Percentiles rank a stretch among this genome's conserved stretches.
These are phyloP conservation scores for Suillus cothurnatus DNA, from an alignment of 768 basidiomycete species.

Conservation along the genomic window DNA sequence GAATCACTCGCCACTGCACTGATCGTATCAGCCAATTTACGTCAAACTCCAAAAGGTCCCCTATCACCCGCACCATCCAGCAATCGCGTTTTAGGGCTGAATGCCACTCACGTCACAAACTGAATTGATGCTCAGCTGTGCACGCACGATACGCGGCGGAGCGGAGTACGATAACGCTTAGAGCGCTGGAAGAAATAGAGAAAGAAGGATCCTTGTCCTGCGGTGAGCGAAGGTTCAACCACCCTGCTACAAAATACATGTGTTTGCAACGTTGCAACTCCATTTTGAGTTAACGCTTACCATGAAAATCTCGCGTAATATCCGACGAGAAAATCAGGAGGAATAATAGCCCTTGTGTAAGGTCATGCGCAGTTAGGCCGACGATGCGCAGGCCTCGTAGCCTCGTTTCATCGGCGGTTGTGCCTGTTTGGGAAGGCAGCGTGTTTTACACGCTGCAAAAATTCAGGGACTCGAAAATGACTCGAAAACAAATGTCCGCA, in stretches of 20 bases:
- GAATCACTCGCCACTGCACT: not conserved
- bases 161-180: constrained; percentile 6
- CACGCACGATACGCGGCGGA: constrained; percentile 1
- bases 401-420: not conserved
- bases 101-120: constrained; percentile 1
- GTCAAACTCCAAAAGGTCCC: not conserved
- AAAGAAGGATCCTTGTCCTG: not conserved
- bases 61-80: not conserved
- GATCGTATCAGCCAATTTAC: not conserved
- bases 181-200: not conserved
- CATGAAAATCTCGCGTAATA: constrained; percentile 4
- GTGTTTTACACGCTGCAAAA: not conserved
- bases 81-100: constrained; percentile 1
- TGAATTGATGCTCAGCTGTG: not conserved
- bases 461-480: not conserved
- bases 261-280: constrained; percentile 4
- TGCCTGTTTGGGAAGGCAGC: not conserved
- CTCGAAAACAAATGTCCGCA: not conserved
- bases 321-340: constrained; percentile 1
- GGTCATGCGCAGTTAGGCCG: not conserved
- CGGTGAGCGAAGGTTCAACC: not conserved
- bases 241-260: not conserved
- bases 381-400: constrained; percentile 4
- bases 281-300: not conserved
- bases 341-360: not conserved